Evolutionary conservation across 2,329 filamentous ascomycete species (phyloP).

Genomic region (Macrophomina pseudophaseolina): DNA sequence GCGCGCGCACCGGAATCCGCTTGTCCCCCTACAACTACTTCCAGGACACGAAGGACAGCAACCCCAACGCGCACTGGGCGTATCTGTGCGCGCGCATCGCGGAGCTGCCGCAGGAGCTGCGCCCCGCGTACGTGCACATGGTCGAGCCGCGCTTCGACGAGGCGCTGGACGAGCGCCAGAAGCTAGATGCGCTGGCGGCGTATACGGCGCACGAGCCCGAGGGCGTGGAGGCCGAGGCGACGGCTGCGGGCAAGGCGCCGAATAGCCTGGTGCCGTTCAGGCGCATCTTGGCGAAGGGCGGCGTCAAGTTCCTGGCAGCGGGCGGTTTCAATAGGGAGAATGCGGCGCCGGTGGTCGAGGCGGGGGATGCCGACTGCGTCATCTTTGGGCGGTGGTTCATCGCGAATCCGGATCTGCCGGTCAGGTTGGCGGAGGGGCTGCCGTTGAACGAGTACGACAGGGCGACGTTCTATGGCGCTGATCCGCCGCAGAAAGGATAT

Average conservation of each 20-base stretch:
- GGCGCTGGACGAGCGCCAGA: conserved; percentile 43
- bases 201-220: conserved; percentile 35
- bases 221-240: conserved; percentile 37
- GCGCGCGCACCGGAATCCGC: conserved; percentile 32
- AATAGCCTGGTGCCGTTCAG: conserved; percentile 39
- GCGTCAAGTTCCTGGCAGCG: conserved; percentile 40
- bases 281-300: conserved; percentile 37
- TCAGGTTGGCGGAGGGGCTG: conserved; percentile 43
- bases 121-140: conserved; percentile 44
- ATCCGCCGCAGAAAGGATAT: conserved; percentile 46
- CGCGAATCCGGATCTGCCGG: conserved; percentile 50
- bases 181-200: conserved; percentile 45
- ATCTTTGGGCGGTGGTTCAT: conserved; percentile 51
- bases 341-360: conserved; percentile 38
- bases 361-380: conserved; percentile 46
- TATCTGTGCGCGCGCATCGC: conserved; percentile 51
- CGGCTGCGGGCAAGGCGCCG: conserved; percentile 32
- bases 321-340: conserved; percentile 46
- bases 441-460: conserved; percentile 46
- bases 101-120: conserved; percentile 33
- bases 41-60: conserved; percentile 50
- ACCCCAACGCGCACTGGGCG: conserved; percentile 53
- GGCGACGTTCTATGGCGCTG: conserved; percentile 50
- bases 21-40: conserved; percentile 43
- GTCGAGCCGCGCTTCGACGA: conserved; percentile 46